Evolutionary conservation across 306 rosid genomes (phyloP), one percentile per base, ranked within the genome.

Genomic region (Styphnolobium japonicum): DNA sequence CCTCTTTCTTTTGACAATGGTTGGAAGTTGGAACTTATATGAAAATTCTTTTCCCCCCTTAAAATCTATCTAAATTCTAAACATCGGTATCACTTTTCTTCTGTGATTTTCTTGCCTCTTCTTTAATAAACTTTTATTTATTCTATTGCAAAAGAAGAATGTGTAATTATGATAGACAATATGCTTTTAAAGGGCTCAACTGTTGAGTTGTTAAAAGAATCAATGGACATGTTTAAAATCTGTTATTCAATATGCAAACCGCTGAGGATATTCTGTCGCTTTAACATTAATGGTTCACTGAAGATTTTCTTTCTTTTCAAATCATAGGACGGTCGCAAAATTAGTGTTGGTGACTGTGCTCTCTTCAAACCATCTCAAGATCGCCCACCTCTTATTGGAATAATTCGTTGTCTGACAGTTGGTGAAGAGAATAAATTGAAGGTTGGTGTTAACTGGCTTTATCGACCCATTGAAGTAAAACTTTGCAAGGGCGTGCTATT

Each of bases 271-370:
- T 74, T 64, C 8, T 66, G 65, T 73, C 65, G 1, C 16, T 64
- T 51, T 67, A 25, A 9, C 67, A 8, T 33, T n/a, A 45, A 33
- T 72, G 25, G 12, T 53, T 34, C 2, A 7, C 56, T 72, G 36
- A 46, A 12, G 4, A 12, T 27, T 52, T 18, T 45, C 15, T 58
- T 58, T 57, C 12, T 55, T 21, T 70, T 42, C 60, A 16, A 53
- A 37, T 58, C 19, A 42, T 61, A 93, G 98, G 94, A 86, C 27
- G 92, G 93, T 81, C 93, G 94, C 31, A 88, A 82, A 81, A 88
- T 88, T 75, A 79, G 80, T 81, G 88, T 90, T 22, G 98, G 97
- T 60, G 97, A 90, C 39, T 89, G 94, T 87, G 98, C 98, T 61
- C 92, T 93, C 77, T 93, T 93, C 89, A 93, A 88, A 85, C 85